Conservation (phyloP, 2,329 filamentous ascomycete genomes). For the Fusarium secorum region DNA sequence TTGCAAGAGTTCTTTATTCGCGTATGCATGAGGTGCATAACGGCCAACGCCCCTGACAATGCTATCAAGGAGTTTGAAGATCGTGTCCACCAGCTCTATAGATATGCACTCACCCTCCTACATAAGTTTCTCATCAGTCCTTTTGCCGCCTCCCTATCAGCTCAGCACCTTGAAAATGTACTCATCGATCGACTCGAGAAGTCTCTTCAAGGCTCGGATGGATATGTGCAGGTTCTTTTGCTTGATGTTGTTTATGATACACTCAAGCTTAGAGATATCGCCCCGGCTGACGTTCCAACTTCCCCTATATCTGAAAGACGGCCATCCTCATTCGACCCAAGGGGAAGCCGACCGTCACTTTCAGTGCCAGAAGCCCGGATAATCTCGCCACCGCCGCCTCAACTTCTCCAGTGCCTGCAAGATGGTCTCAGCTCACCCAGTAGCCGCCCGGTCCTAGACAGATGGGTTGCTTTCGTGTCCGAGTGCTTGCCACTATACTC, state of each 20-base stretch:
- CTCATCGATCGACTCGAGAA: slow-evolving; percentile 74
- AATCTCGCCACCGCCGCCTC: slow-evolving; percentile 63
- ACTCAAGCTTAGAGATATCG: slow-evolving; percentile 68
- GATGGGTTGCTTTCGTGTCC: slow-evolving; percentile 87
- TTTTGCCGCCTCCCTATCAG: slow-evolving; percentile 64
- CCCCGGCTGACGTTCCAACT: slow-evolving; percentile 50
- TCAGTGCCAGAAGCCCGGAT: slow-evolving; percentile 42
- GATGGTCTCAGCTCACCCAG: slow-evolving; percentile 78
- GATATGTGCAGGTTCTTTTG: slow-evolving; percentile 77
- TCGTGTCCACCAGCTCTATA: slow-evolving; percentile 72
- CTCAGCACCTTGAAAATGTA: slow-evolving; percentile 73
- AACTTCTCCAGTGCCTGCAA: slow-evolving; percentile 84
- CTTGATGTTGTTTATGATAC: slow-evolving; percentile 80
- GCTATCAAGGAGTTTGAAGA: slow-evolving; percentile 40
- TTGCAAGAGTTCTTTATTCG: slow-evolving; percentile 74
- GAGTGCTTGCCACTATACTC: slow-evolving; percentile 86
- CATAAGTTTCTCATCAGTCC: slow-evolving; percentile 73
- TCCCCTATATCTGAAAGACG: slow-evolving; percentile 60
- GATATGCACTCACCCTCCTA: slow-evolving; percentile 73
- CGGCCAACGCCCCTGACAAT: slow-evolving; percentile 31
- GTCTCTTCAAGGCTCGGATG: slow-evolving; percentile 68
- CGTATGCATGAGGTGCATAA: slow-evolving; percentile 70
- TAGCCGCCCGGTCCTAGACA: slow-evolving; percentile 82
- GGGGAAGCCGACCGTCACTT: slow-evolving; percentile 51
- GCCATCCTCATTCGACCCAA: slow-evolving; percentile 52